A percentile compares a stretch with the other conserved stretches of the same genome.
phyloP scores from a whole-genome alignment of 306 rosid species.

The Ormosia semicastrata region DNA sequence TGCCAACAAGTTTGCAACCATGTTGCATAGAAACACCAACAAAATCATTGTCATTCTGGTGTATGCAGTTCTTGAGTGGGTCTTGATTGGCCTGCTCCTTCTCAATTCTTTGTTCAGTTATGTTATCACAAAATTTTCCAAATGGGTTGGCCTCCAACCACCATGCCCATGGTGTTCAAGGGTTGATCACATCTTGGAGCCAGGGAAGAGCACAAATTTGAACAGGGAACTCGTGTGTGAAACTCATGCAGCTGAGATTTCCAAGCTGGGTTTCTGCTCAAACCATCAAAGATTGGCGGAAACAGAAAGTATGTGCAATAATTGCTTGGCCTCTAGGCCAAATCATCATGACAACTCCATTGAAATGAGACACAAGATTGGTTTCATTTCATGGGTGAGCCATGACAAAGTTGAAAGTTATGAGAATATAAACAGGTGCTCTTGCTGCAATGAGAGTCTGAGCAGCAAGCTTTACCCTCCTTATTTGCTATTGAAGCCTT shows the following conservation, averaged over 20 bases:
- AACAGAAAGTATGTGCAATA: conserved; percentile 50
- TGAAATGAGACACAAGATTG: conserved; percentile 39
- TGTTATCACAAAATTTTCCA: conserved; percentile 53
- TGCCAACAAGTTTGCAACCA: conserved; percentile 60
- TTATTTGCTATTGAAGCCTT: conserved; percentile 40
- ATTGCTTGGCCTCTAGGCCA: conserved; percentile 60
- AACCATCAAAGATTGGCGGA: conserved; percentile 57
- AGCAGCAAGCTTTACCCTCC: conserved; percentile 32
- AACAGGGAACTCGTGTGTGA: conserved; percentile 59
- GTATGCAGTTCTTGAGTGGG: conserved; percentile 79
- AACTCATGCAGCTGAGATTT: conserved; percentile 66
- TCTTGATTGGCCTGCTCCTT: conserved; percentile 63
- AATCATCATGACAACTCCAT: conserved; percentile 25
- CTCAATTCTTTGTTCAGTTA: conserved; percentile 65
- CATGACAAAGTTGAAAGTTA: conserved; percentile 31
- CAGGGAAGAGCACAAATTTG: conserved; percentile 9
- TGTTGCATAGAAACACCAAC: conserved; percentile 56
- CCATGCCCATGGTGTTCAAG: conserved; percentile 75
- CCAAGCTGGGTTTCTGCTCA: conserved; percentile 55
- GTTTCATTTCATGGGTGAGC: conserved; percentile 48
- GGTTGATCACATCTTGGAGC: conserved; percentile 56
- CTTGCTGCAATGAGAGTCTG: conserved; percentile 64
- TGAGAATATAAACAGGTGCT: conserved; percentile 36
- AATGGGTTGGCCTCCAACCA: conserved; percentile 58
- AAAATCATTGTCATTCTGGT: conserved; percentile 46